Evolutionary conservation across 371 early-diverging fungal species (phyloP).

Genomic region (Rhizopus arrhizus): DNA sequence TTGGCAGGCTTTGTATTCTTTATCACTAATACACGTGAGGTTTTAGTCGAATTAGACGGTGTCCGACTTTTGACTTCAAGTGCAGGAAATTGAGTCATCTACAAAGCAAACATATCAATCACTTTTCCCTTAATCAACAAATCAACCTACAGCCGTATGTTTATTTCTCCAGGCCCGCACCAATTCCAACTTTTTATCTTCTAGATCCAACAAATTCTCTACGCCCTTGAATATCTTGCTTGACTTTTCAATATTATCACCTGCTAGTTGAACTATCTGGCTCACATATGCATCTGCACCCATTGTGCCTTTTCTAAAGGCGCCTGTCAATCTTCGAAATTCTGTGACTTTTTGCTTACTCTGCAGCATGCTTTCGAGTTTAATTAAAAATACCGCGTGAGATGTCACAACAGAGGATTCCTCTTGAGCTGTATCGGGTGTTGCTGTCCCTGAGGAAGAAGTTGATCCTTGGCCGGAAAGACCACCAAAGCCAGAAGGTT

Average conservation of each 20-base stretch:
- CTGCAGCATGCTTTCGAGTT: constrained; percentile 48
- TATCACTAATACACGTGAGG: constrained; percentile 23
- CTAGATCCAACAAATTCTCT: constrained; percentile 56
- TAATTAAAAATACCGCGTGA: constrained; percentile 52
- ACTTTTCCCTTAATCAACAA: not conserved
- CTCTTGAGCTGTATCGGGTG: constrained; percentile 2
- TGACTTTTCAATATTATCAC: constrained; percentile 44
- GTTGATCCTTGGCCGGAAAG: constrained; percentile 19
- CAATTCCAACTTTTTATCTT: constrained; percentile 65
- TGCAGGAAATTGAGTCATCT: constrained; percentile 38
- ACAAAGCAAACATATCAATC: not conserved
- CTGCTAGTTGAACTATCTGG: constrained; percentile 53
- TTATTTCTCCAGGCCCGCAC: constrained; percentile 73
- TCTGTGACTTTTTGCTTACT: constrained; percentile 55
- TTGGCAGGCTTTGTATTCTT: constrained; percentile 17
- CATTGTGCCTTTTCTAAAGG: constrained; percentile 56
- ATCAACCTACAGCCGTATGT: constrained; percentile 50
- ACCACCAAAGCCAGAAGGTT: constrained; percentile 38
- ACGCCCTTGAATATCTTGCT: constrained; percentile 58
- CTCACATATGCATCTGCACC: constrained; percentile 61
- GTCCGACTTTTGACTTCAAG: constrained; percentile 11
- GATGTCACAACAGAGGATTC: constrained; percentile 16
- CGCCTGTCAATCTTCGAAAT: constrained; percentile 62
- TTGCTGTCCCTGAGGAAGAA: constrained; percentile 10
- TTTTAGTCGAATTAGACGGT: constrained; percentile 1